These are phyloP conservation scores for Venturiaceae sp. DNA, from an alignment of 2,329 filamentous ascomycete species.

Conservation along the genomic window DNA sequence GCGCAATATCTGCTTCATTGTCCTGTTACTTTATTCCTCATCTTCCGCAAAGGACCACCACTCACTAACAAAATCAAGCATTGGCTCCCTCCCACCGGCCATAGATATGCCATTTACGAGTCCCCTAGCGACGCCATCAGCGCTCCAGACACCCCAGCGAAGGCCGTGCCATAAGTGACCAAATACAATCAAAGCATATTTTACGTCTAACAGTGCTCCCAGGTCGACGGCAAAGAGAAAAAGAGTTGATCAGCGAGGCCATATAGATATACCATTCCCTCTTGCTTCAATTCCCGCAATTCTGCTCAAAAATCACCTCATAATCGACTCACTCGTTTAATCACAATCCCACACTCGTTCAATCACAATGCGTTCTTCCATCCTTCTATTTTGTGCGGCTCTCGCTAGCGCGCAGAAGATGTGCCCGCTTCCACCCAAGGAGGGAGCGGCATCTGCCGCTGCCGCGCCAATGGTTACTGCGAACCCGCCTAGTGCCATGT, in stretches of 20 bases:
- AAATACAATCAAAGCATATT: not conserved
- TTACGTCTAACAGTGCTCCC: not conserved
- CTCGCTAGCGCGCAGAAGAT: not conserved
- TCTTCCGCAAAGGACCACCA: not conserved
- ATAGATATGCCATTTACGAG: not conserved
- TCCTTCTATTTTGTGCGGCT: not conserved
- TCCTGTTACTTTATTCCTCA: not conserved
- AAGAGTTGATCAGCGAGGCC: not conserved
- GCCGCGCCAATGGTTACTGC: conserved; percentile 22
- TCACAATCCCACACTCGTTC: not conserved
- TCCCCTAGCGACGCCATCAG: too few species aligned
- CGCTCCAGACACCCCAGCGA: not conserved
- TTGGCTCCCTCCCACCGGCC: not conserved
- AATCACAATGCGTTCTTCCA: not conserved
- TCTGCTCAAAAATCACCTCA: not conserved
- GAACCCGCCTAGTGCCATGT: conserved; percentile 29
- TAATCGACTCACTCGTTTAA: not conserved
- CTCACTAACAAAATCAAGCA: not conserved
- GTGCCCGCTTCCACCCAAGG: not conserved
- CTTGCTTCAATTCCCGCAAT: not conserved
- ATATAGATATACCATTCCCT: not conserved
- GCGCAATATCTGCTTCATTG: not conserved
- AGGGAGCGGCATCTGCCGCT: not conserved
- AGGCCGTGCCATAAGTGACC: too few species aligned
- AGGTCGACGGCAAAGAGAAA: not conserved